A percentile compares a stretch with the other conserved stretches of the same genome.
Conservation (phyloP, 2,329 filamentous ascomycete species). For the Scopulariopsis brevicaulis region DNA sequence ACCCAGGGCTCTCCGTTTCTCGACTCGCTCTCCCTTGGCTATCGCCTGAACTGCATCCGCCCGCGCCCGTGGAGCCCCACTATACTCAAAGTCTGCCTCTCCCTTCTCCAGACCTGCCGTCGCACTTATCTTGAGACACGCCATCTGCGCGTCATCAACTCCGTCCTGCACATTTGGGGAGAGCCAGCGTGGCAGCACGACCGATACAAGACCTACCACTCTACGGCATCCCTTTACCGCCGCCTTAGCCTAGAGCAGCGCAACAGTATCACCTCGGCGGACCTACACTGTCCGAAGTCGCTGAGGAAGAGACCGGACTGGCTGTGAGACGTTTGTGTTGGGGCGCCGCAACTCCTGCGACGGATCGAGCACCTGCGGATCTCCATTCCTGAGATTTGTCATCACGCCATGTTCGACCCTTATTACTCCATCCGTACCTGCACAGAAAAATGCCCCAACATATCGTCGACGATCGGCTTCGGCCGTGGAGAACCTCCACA, state of each 20-base stretch:
- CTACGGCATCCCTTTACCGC: neutral
- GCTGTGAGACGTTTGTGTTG: neutral
- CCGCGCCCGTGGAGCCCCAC: too few species aligned
- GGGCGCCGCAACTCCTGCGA: neutral
- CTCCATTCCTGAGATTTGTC: neutral
- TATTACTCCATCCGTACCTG: neutral
- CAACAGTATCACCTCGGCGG: neutral
- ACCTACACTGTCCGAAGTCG: neutral
- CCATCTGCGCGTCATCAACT: neutral
- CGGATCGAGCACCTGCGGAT: neutral
- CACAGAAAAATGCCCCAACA: neutral
- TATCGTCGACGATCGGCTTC: neutral
- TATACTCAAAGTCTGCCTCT: neutral
- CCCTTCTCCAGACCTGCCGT: neutral
- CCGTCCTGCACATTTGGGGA: neutral
- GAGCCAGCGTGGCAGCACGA: neutral
- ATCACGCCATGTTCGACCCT: neutral
- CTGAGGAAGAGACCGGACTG: neutral
- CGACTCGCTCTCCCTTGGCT: neutral
- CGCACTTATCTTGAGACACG: neutral
- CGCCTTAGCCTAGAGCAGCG: neutral
- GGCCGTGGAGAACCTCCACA: neutral
- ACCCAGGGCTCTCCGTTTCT: neutral
- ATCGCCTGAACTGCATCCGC: neutral
- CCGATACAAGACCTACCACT: neutral